Evolutionary conservation across 257 asterid genomes (phyloP).

Genomic region (Petunia axillaris): DNA sequence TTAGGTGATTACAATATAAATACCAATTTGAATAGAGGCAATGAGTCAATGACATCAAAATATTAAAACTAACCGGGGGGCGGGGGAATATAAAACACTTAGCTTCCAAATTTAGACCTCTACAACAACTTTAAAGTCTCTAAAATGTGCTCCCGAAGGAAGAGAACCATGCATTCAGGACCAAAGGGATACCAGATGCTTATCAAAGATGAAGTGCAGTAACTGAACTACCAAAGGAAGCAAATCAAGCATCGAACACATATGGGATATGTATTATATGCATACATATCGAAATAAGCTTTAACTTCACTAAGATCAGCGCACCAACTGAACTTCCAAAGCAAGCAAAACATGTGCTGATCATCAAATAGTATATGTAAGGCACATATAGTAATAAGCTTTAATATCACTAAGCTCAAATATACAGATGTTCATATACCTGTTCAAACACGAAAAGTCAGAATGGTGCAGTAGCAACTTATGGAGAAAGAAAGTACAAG

Average conservation of each 20-base stretch:
- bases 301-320: slow-evolving; percentile 6
- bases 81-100: background rate
- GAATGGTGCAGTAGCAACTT: background rate
- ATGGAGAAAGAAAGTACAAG: background rate
- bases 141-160: background rate
- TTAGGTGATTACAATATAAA: too few relatives aligned
- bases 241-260: background rate
- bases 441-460: slow-evolving; percentile 8
- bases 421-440: slow-evolving; percentile 13
- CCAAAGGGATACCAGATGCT: background rate
- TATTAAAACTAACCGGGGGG: background rate
- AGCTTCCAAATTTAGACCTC: slow-evolving; percentile 8
- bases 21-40: too few relatives aligned
- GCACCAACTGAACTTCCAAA: too few relatives aligned
- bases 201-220: slow-evolving; percentile 19
- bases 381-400: too few relatives aligned
- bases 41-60: background rate
- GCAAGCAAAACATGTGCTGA: too few relatives aligned
- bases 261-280: background rate
- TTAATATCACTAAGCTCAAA: too few relatives aligned
- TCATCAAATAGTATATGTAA: too few relatives aligned
- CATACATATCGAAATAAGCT: background rate
- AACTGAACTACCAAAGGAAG: background rate
- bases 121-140: background rate
- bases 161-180: background rate